Base-by-base conservation (phyloP, 768 basidiomycete genomes). In the Tricholoma bakamatsutake region DNA sequence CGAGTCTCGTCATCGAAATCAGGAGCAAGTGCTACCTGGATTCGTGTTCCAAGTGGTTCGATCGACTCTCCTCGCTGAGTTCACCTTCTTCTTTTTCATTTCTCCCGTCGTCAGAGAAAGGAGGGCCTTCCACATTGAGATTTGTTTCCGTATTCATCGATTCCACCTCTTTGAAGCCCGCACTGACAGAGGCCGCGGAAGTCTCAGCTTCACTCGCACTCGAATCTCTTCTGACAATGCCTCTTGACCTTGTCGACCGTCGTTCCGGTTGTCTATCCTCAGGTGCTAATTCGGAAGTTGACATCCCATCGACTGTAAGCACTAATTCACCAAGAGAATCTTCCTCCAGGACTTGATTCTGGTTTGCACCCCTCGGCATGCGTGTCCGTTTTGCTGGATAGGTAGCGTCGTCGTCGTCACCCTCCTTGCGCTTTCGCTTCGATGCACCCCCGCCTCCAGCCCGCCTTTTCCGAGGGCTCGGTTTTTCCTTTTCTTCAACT, bases 321-420 rank as follows among this genome's bases (percentile, higher is more conserved):
- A 59, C 54, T 31, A 55, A 57, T 48, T 71, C 75, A 18, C 69
- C 60, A 15, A 75, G 72, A 1, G 72, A 73, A n/a, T 74, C 77
- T 0, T 75, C 77, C 53, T 79, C 79, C 31, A 63, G 65, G n/a
- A 50, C 52, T 21, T 63, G 69, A 7, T 58, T 46, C 34, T 64
- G 71, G 15, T 64, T 66, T 12, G 63, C 64, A 21, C 75, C 76
- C 57, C 85, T 70, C 5, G 82, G 77, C 53, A 77, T 71, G 27
- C 85, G 78, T 17, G 82, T 75, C 24, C 84, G 77, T 69, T 86
- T 88, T 10, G 85, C 82, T n/a, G 86, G 85, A 63, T 86, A 87
- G n/a, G 81, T 79, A 1, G 80, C 76, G 59, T 87, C 84, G 11
- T 78, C 80, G 46, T 85, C 84, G 43, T 87, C 85, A 6, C 64